phyloP scores from a whole-genome alignment of 2,329 filamentous ascomycete genomes.

The Sodiomyces alkalinus region DNA sequence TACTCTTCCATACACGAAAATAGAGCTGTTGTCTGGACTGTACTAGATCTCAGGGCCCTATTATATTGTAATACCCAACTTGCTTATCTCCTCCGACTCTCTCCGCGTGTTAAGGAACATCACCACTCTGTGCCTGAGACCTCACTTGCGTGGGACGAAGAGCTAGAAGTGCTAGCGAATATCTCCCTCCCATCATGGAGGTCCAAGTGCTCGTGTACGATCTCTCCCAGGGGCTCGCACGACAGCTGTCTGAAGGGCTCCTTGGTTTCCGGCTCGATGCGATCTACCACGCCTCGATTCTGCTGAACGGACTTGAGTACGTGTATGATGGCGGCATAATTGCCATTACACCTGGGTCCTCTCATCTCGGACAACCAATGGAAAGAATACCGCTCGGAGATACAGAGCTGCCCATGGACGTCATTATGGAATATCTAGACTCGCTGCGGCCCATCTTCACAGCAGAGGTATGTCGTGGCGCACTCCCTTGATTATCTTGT shows the following conservation, averaged over 20 bases:
- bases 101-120: too few species aligned
- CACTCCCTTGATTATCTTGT: not conserved
- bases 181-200: constrained; percentile 53
- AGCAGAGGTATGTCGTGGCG: constrained; percentile 37
- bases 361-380: constrained; percentile 76
- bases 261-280: constrained; percentile 62
- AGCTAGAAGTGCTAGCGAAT: too few species aligned
- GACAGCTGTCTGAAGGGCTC: constrained; percentile 36
- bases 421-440: constrained; percentile 76
- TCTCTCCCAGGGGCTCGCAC: constrained; percentile 47
- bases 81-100: too few species aligned
- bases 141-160: too few species aligned
- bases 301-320: constrained; percentile 75
- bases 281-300: constrained; percentile 86
- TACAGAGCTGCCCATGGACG: constrained; percentile 64
- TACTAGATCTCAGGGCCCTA: too few species aligned
- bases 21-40: too few species aligned
- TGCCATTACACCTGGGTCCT: constrained; percentile 62
- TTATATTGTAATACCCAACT: too few species aligned
- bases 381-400: constrained; percentile 59
- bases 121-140: too few species aligned
- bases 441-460: constrained; percentile 75
- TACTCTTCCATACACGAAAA: too few species aligned
- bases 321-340: constrained; percentile 82
- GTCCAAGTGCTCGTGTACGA: constrained; percentile 69